A percentile compares a stretch with the other conserved stretches of the same genome.
phyloP scores from a whole-genome alignment of 768 basidiomycete species.

The Agaricus subrufescens region DNA sequence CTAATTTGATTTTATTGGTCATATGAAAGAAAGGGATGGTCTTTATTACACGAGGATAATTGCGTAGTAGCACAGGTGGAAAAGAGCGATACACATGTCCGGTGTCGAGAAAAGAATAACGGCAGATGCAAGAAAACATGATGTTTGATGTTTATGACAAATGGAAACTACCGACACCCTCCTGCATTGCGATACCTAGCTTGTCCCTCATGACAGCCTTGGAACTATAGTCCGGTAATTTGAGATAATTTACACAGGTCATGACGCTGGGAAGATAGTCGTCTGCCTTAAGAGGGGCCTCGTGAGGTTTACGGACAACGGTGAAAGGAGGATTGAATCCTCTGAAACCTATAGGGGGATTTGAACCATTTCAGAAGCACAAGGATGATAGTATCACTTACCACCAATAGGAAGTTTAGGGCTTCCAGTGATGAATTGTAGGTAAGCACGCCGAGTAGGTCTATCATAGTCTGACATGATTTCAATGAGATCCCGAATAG shows the following conservation, averaged over 20 bases:
- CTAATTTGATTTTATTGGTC: no score
- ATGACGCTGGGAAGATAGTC: slow-evolving; percentile 96
- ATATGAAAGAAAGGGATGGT: not conserved
- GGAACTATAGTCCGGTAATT: slow-evolving; percentile 92
- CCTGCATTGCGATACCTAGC: slow-evolving; percentile 78
- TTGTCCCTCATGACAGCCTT: slow-evolving; percentile 84
- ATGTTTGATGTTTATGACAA: slow-evolving; percentile 58
- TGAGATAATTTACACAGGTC: slow-evolving; percentile 98
- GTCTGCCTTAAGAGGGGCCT: slow-evolving; percentile 84
- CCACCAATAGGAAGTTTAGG: slow-evolving; percentile 96
- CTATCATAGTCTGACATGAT: slow-evolving; percentile 80
- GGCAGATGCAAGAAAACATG: slow-evolving; percentile 9
- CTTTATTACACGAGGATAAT: slow-evolving; percentile 2
- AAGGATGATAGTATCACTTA: slow-evolving; percentile 28
- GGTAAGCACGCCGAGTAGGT: slow-evolving; percentile 73
- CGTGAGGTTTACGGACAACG: slow-evolving; percentile 95
- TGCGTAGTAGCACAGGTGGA: slow-evolving; percentile 3
- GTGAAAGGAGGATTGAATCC: slow-evolving; percentile 92
- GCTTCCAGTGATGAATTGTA: slow-evolving; percentile 97
- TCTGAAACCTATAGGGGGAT: slow-evolving; percentile 67
- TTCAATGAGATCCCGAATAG: slow-evolving; percentile 83
- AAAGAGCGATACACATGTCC: slow-evolving; percentile 8
- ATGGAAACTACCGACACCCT: slow-evolving; percentile 97
- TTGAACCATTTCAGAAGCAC: not conserved
- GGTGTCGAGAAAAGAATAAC: slow-evolving; percentile 1